A percentile compares a stretch with the other conserved stretches of the same genome.
phyloP scores from a whole-genome alignment of 2,329 filamentous ascomycete genomes.

The Botrytis tulipae region DNA sequence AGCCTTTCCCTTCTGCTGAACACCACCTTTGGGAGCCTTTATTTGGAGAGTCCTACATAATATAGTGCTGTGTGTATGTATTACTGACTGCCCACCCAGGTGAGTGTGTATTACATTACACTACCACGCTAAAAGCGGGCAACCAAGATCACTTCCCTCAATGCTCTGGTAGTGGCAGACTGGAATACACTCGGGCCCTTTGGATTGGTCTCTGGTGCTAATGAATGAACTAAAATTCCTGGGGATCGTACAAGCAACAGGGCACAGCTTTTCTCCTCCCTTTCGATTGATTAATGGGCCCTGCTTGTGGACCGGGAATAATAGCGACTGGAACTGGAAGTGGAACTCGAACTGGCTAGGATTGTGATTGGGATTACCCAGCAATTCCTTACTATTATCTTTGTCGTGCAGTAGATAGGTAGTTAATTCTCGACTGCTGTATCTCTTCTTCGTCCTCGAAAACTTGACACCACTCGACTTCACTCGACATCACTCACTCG shows the following conservation, averaged over 20 bases:
- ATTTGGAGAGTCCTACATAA: not conserved
- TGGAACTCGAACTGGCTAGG: not conserved
- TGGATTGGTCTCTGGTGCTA: not conserved
- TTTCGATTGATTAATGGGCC: conserved; percentile 7
- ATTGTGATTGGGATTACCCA: not conserved
- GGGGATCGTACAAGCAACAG: conserved; percentile 13
- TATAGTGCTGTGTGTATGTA: not conserved
- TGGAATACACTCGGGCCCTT: conserved; percentile 17
- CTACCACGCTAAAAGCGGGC: conserved; percentile 13
- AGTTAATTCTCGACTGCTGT: not conserved
- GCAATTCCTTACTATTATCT: conserved; percentile 4
- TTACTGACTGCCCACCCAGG: not conserved
- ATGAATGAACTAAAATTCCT: conserved; percentile 8
- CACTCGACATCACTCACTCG: conserved; percentile 1
- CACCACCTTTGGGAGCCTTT: not conserved
- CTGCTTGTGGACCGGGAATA: conserved; percentile 1
- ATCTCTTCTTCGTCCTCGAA: conserved; percentile 8
- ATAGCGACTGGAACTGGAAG: not conserved
- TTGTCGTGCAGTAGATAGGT: conserved; percentile 1
- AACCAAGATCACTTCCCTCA: conserved; percentile 2
- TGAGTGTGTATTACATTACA: not conserved
- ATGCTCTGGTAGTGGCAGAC: not conserved
- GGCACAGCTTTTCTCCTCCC: conserved; percentile 17
- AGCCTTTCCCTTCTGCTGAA: not conserved
- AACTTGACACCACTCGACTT: conserved; percentile 1